These are phyloP conservation scores for Apiospora rasikravindrae DNA, from an alignment of 2,329 filamentous ascomycete genomes.

Conservation along the genomic window DNA sequence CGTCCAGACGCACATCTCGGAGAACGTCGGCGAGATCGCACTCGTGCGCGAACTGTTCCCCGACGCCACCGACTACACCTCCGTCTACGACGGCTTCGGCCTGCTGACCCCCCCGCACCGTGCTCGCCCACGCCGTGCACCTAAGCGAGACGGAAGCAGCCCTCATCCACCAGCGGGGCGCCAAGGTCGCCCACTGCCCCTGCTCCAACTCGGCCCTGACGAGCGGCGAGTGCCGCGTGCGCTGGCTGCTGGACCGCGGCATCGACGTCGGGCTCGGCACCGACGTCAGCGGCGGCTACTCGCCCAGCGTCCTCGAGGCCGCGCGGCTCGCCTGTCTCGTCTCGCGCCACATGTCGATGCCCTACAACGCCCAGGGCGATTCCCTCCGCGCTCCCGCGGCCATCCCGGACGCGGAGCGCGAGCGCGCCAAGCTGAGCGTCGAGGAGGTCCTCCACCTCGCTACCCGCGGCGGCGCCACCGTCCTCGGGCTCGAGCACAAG, in stretches of 20 bases:
- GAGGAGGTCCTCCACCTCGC: conserved; percentile 87
- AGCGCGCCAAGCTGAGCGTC: conserved; percentile 72
- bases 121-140: conserved; percentile 87
- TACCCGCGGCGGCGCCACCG: conserved; percentile 84
- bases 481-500: conserved; percentile 73
- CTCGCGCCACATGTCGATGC: conserved; percentile 72
- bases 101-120: conserved; percentile 74
- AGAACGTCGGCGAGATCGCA: conserved; percentile 76
- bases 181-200: conserved; percentile 84
- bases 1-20: conserved; percentile 88
- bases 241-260: conserved; percentile 74
- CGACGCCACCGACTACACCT: conserved; percentile 66
- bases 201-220: conserved; percentile 84
- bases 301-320: conserved; percentile 80
- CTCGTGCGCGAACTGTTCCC: conserved; percentile 77
- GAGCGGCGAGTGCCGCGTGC: conserved; percentile 77
- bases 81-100: conserved; percentile 76
- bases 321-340: conserved; percentile 81
- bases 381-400: conserved; percentile 9
- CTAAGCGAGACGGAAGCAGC: conserved; percentile 69
- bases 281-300: conserved; percentile 89
- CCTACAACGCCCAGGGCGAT: conserved; percentile 30
- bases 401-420: conserved; percentile 32
- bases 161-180: conserved; percentile 64
- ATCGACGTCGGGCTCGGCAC: conserved; percentile 87